Evolutionary conservation across 2,329 filamentous ascomycete species (phyloP).

Genomic region (Elsinoe fawcettii): DNA sequence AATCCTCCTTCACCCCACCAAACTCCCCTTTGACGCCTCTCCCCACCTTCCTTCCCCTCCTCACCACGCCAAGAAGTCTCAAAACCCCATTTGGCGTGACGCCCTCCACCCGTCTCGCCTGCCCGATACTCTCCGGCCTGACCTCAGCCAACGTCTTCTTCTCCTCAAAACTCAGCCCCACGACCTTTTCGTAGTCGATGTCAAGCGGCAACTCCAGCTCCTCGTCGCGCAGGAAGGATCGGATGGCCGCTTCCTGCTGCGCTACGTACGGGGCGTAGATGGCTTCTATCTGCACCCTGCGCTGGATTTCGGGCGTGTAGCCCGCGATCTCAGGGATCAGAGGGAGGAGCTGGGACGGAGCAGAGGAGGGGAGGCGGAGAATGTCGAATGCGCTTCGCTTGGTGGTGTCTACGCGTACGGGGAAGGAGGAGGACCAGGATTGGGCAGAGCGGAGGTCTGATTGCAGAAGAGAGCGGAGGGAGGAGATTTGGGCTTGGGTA

Average conservation of each 20-base stretch:
- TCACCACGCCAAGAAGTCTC: slow-evolving; percentile 56
- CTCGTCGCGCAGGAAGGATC: slow-evolving; percentile 68
- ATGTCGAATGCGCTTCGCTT: slow-evolving; percentile 71
- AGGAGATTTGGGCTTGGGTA: slow-evolving; percentile 58
- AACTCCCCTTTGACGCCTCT: background rate
- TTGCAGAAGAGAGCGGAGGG: slow-evolving; percentile 56
- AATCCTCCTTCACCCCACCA: background rate
- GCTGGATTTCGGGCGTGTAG: slow-evolving; percentile 53
- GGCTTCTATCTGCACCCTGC: slow-evolving; percentile 71
- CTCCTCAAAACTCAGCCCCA: slow-evolving; percentile 74
- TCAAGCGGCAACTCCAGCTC: slow-evolving; percentile 61
- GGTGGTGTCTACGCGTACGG: slow-evolving; percentile 56
- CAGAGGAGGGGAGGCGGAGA: slow-evolving; percentile 58
- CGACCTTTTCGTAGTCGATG: slow-evolving; percentile 66
- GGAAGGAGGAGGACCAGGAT: slow-evolving; percentile 66
- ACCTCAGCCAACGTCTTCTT: slow-evolving; percentile 61
- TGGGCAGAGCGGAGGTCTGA: slow-evolving; percentile 51
- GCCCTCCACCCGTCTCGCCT: slow-evolving; percentile 82
- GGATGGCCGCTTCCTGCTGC: slow-evolving; percentile 60
- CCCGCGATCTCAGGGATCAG: slow-evolving; percentile 48
- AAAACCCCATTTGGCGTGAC: slow-evolving; percentile 46
- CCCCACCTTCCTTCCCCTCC: slow-evolving; percentile 30
- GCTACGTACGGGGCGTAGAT: slow-evolving; percentile 80
- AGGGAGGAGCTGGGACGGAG: slow-evolving; percentile 49
- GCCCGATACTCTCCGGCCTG: slow-evolving; percentile 75